Conservation (phyloP, 2,329 filamentous ascomycete species). For the Fusarium nisikadoi region DNA sequence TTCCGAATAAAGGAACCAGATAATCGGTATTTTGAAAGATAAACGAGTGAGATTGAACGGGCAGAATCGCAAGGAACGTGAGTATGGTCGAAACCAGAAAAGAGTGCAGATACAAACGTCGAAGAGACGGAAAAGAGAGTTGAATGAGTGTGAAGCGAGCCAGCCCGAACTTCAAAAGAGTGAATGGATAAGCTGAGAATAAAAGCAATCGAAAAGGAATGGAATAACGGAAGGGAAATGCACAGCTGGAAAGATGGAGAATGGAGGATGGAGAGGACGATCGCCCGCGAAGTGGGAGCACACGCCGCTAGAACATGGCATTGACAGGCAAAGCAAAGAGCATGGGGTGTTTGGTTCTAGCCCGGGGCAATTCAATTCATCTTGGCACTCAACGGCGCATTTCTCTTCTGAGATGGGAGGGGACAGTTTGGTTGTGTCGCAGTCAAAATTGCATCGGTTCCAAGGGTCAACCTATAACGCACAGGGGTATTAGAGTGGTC, state of each 20-base stretch:
- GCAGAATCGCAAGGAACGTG: conserved; percentile 36
- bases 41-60: conserved; percentile 38
- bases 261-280: conserved; percentile 15
- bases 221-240: conserved; percentile 29
- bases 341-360: conserved; percentile 4
- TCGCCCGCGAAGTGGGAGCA: conserved; percentile 13
- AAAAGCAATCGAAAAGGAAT: conserved; percentile 38
- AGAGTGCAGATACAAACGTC: conserved; percentile 22
- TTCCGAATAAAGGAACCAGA: conserved; percentile 1
- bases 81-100: conserved; percentile 19
- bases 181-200: conserved; percentile 23
- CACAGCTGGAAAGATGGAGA: conserved; percentile 27
- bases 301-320: conserved; percentile 19
- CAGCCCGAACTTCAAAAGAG: conserved; percentile 38
- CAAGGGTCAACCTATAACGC: conserved; percentile 41
- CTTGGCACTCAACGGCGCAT: conserved; percentile 28
- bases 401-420: conserved; percentile 9
- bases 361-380: conserved; percentile 16
- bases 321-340: conserved; percentile 15
- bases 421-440: conserved; percentile 31
- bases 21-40: neutral
- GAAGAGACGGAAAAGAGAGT: conserved; percentile 11
- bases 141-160: conserved; percentile 36
- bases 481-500: conserved; percentile 33
- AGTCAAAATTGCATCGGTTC: conserved; percentile 45